A percentile compares a stretch with the other conserved stretches of the same genome.
Evolutionary conservation across 768 basidiomycete genomes (phyloP).

Genomic region (Agrocybe praecox): DNA sequence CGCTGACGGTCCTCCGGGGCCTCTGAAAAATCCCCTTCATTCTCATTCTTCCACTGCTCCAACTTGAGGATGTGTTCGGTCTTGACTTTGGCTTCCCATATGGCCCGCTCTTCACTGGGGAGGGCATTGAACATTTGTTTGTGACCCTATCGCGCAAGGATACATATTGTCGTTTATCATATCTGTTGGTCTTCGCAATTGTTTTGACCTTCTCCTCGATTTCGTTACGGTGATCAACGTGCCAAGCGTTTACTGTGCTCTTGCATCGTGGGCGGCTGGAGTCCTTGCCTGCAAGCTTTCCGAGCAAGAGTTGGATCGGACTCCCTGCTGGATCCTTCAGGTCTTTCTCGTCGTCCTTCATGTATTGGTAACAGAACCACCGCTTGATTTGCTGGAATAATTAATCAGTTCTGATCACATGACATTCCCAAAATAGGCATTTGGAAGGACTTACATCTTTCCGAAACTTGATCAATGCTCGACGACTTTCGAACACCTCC

Average conservation of each 20-base stretch:
- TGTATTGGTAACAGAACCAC: slow-evolving; percentile 11
- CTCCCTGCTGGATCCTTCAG: too few relatives aligned
- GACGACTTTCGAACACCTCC: too few relatives aligned
- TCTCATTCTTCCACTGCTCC: not conserved
- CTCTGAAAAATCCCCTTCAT: not conserved
- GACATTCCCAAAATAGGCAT: not conserved
- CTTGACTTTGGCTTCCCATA: not conserved
- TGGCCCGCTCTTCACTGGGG: not conserved
- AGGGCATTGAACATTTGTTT: not conserved
- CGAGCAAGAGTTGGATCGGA: too few relatives aligned
- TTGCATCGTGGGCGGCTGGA: not conserved
- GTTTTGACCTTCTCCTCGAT: not conserved
- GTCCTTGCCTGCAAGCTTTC: slow-evolving; percentile 7
- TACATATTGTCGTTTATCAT: not conserved
- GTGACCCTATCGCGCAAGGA: not conserved
- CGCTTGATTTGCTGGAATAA: slow-evolving; percentile 17
- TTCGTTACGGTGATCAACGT: not conserved
- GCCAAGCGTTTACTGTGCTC: slow-evolving; percentile 7
- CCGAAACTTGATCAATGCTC: not conserved
- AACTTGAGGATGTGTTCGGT: not conserved
- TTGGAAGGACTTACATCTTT: not conserved
- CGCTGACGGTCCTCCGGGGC: slow-evolving; percentile 11
- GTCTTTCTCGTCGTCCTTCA: too few relatives aligned
- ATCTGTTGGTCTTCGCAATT: not conserved
- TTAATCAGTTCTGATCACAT: too few relatives aligned